A percentile compares a stretch with the other conserved stretches of the same genome.
These are phyloP conservation scores for Taphrina deformans DNA, from an alignment of 1,139 yeast species.

Conservation along the genomic window DNA sequence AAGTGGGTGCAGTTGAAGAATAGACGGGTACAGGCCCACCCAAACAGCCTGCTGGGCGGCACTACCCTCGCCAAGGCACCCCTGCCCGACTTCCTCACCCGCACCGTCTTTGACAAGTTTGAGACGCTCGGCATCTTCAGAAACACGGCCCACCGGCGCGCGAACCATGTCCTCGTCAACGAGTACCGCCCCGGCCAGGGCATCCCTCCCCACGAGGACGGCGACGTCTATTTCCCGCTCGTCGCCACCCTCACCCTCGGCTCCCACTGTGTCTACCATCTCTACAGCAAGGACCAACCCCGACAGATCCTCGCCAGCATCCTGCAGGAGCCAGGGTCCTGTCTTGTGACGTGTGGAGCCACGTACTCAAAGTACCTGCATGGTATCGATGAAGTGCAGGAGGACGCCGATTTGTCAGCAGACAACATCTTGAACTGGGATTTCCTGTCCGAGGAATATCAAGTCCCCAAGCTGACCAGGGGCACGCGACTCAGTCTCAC, in stretches of 20 bases:
- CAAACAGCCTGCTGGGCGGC: constrained; percentile 37
- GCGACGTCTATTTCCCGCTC: constrained; percentile 38
- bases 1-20: constrained; percentile 36
- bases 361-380: constrained; percentile 32
- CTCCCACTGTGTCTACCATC: constrained; percentile 36
- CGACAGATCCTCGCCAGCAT: constrained; percentile 19
- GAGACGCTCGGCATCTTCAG: constrained; percentile 36
- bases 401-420: constrained; percentile 21
- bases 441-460: constrained; percentile 2
- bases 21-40: constrained; percentile 38
- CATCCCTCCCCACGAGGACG: constrained; percentile 40
- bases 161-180: constrained; percentile 38
- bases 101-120: constrained; percentile 33
- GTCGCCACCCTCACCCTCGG: constrained; percentile 38
- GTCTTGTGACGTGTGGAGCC: constrained; percentile 30
- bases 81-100: constrained; percentile 36
- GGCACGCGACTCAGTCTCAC: constrained; percentile 35
- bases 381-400: constrained; percentile 28
- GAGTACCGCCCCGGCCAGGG: constrained; percentile 39
- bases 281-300: constrained; percentile 28
- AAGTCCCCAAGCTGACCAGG: neutral
- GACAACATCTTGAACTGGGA: constrained; percentile 34
- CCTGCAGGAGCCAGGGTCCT: constrained; percentile 38
- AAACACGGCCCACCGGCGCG: constrained; percentile 33
- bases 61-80: constrained; percentile 34